A percentile compares a stretch with the other conserved stretches of the same genome.
phyloP scores from a whole-genome alignment of 2,329 filamentous ascomycete genomes.

The Epichloe brachyelytri region DNA sequence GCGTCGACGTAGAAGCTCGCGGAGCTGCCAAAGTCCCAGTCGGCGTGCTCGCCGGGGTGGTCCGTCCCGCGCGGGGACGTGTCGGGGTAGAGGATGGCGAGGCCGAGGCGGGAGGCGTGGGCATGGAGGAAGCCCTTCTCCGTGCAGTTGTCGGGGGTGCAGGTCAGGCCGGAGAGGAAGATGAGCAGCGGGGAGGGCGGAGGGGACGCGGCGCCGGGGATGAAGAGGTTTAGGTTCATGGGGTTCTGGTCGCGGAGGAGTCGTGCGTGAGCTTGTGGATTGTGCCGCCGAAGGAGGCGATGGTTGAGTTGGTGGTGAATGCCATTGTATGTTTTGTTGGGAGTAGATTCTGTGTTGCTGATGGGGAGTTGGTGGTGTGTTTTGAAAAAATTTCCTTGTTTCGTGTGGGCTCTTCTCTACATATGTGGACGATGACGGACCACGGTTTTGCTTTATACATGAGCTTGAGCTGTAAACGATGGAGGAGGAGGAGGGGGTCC shows the following conservation, averaged over 20 bases:
- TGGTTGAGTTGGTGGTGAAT: conserved; percentile 80
- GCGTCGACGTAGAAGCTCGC: conserved; percentile 95
- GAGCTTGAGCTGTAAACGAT: neutral
- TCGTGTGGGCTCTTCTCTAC: too few relatives aligned
- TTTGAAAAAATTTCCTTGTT: neutral
- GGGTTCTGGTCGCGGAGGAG: conserved; percentile 65
- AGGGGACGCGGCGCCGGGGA: conserved; percentile 57
- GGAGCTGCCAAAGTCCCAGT: conserved; percentile 82
- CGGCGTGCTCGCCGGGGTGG: conserved; percentile 73
- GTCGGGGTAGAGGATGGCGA: conserved; percentile 92
- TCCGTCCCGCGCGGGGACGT: conserved; percentile 79
- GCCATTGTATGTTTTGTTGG: conserved; percentile 43
- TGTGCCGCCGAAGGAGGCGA: conserved; percentile 85
- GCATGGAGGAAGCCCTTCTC: conserved; percentile 87
- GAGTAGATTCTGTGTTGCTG: neutral
- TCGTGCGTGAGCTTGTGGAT: conserved; percentile 87
- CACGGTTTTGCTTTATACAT: too few relatives aligned
- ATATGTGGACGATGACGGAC: too few relatives aligned
- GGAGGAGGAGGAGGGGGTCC: neutral
- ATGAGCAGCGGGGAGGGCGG: conserved; percentile 65
- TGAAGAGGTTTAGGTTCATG: conserved; percentile 87
- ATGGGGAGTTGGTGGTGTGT: neutral
- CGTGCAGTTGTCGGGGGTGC: conserved; percentile 75
- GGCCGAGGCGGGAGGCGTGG: conserved; percentile 62
- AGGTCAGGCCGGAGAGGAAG: conserved; percentile 90